Evolutionary conservation across 495 filamentous ascomycete species (phyloP).

Genomic region (Hyaloscypha finlandica): DNA sequence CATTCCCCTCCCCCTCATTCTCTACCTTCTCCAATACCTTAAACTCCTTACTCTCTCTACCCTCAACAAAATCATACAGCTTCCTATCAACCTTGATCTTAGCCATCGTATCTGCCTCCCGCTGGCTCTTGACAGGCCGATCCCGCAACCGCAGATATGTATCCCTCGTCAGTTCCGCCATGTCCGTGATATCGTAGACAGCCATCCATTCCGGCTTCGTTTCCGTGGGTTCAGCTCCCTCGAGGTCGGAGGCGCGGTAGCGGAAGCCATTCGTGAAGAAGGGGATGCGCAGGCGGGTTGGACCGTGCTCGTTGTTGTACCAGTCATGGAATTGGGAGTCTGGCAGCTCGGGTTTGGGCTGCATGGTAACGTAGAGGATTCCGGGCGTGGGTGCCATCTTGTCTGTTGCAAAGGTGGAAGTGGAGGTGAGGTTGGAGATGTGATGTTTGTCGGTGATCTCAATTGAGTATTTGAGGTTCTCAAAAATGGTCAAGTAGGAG

Average conservation of each 20-base stretch:
- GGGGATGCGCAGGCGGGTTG: conserved; percentile 69
- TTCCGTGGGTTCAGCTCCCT: conserved; percentile 19
- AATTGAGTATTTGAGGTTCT: not conserved
- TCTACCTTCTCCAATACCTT: conserved; percentile 60
- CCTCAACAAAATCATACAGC: conserved; percentile 64
- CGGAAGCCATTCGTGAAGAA: conserved; percentile 77
- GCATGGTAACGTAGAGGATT: conserved; percentile 79
- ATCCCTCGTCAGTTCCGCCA: conserved; percentile 64
- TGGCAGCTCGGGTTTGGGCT: conserved; percentile 64
- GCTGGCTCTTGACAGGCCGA: conserved; percentile 63
- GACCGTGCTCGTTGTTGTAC: conserved; percentile 90
- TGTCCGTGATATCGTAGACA: conserved; percentile 76
- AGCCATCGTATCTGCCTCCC: conserved; percentile 74
- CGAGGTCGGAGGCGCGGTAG: conserved; percentile 65
- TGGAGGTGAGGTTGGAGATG: not conserved
- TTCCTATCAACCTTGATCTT: conserved; percentile 71
- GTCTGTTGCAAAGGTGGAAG: not conserved
- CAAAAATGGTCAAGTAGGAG: not conserved
- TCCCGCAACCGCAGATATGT: conserved; percentile 69
- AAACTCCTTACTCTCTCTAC: conserved; percentile 54
- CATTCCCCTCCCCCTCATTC: conserved; percentile 58
- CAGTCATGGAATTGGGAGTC: conserved; percentile 78
- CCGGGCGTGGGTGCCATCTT: conserved; percentile 45
- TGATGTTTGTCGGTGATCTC: not conserved
- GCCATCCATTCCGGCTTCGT: conserved; percentile 70